phyloP scores from a whole-genome alignment of 1,284 basidiomycete species.

The Neonothopanus nambi region DNA sequence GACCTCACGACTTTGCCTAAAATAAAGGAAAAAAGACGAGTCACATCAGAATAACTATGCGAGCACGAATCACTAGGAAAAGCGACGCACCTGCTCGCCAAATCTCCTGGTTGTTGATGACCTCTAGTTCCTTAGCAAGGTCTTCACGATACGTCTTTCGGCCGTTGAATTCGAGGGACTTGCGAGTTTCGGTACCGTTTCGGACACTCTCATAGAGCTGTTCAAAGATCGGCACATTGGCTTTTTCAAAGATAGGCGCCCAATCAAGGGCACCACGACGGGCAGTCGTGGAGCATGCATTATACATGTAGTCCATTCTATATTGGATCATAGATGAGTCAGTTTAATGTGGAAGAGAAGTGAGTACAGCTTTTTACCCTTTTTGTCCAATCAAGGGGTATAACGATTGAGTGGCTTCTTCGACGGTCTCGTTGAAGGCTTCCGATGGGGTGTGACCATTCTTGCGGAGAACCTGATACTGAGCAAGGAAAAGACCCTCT shows the following conservation, averaged over 20 bases:
- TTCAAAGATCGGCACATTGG: conserved; percentile 94
- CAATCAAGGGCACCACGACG: conserved; percentile 98
- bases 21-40: conserved; percentile 14
- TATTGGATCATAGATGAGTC: conserved; percentile 10
- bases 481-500: conserved; percentile 99
- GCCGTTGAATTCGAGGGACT: conserved; percentile 95
- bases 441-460: conserved; percentile 98
- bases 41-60: not conserved
- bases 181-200: conserved; percentile 96
- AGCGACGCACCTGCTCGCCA: conserved; percentile 82
- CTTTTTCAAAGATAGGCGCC: conserved; percentile 97
- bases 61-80: not conserved
- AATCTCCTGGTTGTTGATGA: conserved; percentile 97
- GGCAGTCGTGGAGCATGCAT: conserved; percentile 98
- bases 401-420: conserved; percentile 98
- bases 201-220: conserved; percentile 91
- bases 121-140: conserved; percentile 90
- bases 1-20: conserved; percentile 76
- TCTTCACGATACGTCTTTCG: conserved; percentile 93
- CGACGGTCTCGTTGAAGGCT: conserved; percentile 99
- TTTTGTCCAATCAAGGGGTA: conserved; percentile 96
- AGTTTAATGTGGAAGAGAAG: conserved; percentile 1
- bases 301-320: conserved; percentile 99
- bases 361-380: conserved; percentile 54
- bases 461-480: conserved; percentile 98